These are phyloP conservation scores for Sphenostylis stenocarpa DNA, from an alignment of 306 rosid species.

Conservation along the genomic window DNA sequence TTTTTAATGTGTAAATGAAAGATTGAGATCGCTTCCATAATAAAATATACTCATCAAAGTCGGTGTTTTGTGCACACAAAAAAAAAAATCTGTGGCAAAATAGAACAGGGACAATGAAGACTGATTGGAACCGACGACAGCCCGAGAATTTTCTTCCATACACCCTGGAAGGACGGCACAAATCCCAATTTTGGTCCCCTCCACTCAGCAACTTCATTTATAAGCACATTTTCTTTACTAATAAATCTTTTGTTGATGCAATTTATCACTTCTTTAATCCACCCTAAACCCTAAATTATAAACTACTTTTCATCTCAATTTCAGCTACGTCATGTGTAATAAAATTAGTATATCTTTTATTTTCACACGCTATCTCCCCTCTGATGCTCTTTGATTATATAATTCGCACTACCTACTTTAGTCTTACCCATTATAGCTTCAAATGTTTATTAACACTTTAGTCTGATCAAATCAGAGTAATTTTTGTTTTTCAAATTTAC, in stretches of 20 bases:
- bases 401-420: neutral
- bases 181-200: slow-evolving; percentile 7
- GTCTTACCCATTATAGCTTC: neutral
- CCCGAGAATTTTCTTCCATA: slow-evolving; percentile 28
- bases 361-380: too few relatives aligned
- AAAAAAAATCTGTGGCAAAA: neutral
- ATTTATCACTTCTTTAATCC: neutral
- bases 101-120: neutral
- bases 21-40: neutral
- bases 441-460: too few relatives aligned
- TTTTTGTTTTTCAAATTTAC: neutral
- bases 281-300: neutral
- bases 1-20: neutral
- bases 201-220: neutral
- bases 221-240: neutral
- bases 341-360: neutral
- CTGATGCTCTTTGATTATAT: too few relatives aligned
- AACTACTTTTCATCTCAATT: neutral
- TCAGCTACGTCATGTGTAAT: neutral
- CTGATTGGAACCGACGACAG: slow-evolving; percentile 12
- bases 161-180: slow-evolving; percentile 33
- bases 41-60: neutral
- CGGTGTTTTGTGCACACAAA: neutral
- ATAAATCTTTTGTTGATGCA: neutral
- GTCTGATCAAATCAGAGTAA: neutral